Base-by-base conservation (phyloP, 2,329 filamentous ascomycete species). In the Penicillium sp. region DNA sequence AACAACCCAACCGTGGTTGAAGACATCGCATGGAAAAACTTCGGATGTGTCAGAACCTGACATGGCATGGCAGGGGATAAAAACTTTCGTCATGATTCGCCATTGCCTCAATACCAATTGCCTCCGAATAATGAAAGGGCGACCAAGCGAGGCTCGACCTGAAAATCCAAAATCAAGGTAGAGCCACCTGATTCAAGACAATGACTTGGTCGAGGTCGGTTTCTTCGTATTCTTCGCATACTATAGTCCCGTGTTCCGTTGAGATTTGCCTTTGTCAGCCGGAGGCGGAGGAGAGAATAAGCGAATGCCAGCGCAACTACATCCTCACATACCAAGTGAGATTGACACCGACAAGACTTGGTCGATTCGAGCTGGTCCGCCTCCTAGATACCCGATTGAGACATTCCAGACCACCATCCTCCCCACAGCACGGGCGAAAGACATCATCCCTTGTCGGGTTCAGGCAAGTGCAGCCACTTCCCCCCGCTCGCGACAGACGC, bases 391-490 rank as follows among this genome's bases (percentile, higher is more conserved):
- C 45, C 6, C 26, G 1, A 48, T 48, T 48, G 11, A 10, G 40
- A 19, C 11, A 42, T 19, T 10, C 19, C 3, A 10, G 40, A 43
- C 8, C 40, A 26, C 26, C 3, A 48, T 48, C 30, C 45, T 48
- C 30, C 45, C 28, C 45, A 28, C 45, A 48, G 45, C 45, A 48
- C 45, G 45, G 45, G n/a, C 25, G 28, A 26, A 48, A 28, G 8
- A 6, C 45, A 48, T 48, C 45, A 33, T n/a, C 49, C 49, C 49
- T 52, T 52, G n/a, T 22, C 49, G n/a, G 30, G 30, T 37, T 52
- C 30, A 37, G 49, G 33, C 49, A 52, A 52, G 49, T 22, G 49
- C 33, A 48, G 45, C 45, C 49, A 38, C 49, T 25, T 30, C 45
- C 45, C 45, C 45, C 45, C 45, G 45, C 45, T 48, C 26, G 26